Evolutionary conservation across 2,329 filamentous ascomycete genomes (phyloP), one percentile per base, ranked within the genome.

Genomic region (Rhinocladiella similis): DNA sequence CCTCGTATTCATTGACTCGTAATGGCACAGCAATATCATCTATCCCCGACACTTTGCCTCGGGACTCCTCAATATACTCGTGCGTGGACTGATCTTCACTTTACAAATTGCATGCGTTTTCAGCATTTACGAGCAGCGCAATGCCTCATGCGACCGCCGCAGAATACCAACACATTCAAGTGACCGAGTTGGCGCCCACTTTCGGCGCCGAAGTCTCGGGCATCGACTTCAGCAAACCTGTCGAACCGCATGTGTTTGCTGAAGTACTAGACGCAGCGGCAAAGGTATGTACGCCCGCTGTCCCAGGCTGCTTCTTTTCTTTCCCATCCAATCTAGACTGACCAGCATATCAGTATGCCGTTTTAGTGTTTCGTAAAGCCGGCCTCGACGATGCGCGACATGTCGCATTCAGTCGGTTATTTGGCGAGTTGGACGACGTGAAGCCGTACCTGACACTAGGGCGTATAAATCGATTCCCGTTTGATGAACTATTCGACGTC

Each of bases 371-470:
- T 66, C 79, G 80, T 38, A 66, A 74, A 13, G 81, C 82, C 1
- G 70, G 70, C 14, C 70, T 85, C 10, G 72, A 76, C 54, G 81
- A 85, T 63, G 72, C 72, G 6, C 57, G 70, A 1, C 83, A 85
- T 63, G 73, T 84, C 36, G 69, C 69, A 4, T 82, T 85, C 65
- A 76, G 78, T 13, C 62, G 64, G 1, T 72, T 70, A 1, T 78
- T 85, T 56, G 83, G 82, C 19, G 78, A 82, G 16, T 75, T 84
- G 0, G 82, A 85, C 68, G 78, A 83, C 64, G 75, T 83, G 25
- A 75, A 68, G 14, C 79, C 77, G 0, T 83, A 80, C 68, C 69
- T 78, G 10, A 69, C 69, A 1, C 72, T 69, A 0, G 80, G 77
- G 13, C 74, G 78, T 36, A 73, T 75, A 61, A 72, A 77, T 56